phyloP scores from a whole-genome alignment of 805 yeast genomes.

The Saturnispora halmiae region DNA sequence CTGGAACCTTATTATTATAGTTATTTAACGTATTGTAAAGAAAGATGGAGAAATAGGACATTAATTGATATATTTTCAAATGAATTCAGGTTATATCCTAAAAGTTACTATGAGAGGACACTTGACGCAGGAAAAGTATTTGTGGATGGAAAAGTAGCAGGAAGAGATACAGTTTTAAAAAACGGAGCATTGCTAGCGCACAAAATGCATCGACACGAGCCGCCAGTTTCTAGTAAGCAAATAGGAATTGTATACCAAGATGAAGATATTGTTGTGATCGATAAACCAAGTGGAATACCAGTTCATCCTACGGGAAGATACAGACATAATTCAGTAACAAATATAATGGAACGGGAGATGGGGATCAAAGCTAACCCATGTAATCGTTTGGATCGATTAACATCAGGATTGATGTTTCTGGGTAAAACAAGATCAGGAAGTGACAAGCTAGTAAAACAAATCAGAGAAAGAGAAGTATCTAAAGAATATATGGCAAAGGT shows the following conservation, averaged over 20 bases:
- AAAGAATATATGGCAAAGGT: slow-evolving; percentile 88
- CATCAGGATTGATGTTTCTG: slow-evolving; percentile 88
- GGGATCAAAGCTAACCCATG: slow-evolving; percentile 69
- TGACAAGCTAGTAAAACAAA: slow-evolving; percentile 61
- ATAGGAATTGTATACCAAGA: slow-evolving; percentile 66
- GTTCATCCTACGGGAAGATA: slow-evolving; percentile 92
- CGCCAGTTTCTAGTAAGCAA: slow-evolving; percentile 56
- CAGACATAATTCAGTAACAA: slow-evolving; percentile 67
- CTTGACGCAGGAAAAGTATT: slow-evolving; percentile 59
- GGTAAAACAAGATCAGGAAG: slow-evolving; percentile 79
- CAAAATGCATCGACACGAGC: slow-evolving; percentile 81
- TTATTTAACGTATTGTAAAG: slow-evolving; percentile 83
- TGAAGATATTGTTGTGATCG: slow-evolving; percentile 70
- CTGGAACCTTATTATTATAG: slow-evolving; percentile 84
- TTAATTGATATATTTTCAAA: slow-evolving; percentile 69
- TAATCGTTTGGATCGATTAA: slow-evolving; percentile 79
- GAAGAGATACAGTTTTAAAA: slow-evolving; percentile 51
- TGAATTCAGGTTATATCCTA: slow-evolving; percentile 78
- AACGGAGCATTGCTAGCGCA: slow-evolving; percentile 83
- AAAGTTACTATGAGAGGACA: slow-evolving; percentile 51
- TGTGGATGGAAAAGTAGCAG: slow-evolving; percentile 59
- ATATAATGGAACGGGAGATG: slow-evolving; percentile 62
- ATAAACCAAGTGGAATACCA: slow-evolving; percentile 92
- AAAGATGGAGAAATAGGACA: slow-evolving; percentile 83
- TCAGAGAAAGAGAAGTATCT: slow-evolving; percentile 60